phyloP scores from a whole-genome alignment of 2,329 filamentous ascomycete genomes.

The Colletotrichum phormii region DNA sequence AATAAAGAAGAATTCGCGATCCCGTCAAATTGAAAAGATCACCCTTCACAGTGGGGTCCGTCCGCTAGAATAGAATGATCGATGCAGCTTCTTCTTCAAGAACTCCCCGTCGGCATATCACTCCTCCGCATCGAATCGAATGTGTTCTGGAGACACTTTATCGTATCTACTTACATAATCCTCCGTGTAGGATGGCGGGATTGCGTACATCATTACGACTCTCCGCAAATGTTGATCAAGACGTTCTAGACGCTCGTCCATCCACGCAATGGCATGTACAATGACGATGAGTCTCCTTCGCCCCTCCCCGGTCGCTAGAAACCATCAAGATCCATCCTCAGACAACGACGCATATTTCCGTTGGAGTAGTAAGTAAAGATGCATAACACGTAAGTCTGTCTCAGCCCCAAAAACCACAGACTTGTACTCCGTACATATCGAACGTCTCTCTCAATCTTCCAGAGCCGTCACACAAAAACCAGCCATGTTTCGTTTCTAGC shows the following conservation, averaged over 20 bases:
- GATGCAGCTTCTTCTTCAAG: not conserved
- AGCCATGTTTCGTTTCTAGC: not conserved
- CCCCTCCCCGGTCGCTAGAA: too few relatives aligned
- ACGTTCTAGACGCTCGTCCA: not conserved
- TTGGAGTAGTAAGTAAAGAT: not conserved
- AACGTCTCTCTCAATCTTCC: not conserved
- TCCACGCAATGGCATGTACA: not conserved
- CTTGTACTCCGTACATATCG: too few relatives aligned
- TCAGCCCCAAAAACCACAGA: not conserved
- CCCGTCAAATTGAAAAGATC: not conserved
- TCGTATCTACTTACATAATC: not conserved
- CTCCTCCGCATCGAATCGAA: not conserved
- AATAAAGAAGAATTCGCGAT: not conserved
- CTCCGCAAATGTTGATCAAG: not conserved
- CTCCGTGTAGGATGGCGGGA: not conserved
- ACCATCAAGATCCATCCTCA: not conserved
- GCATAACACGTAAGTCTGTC: conserved; percentile 1
- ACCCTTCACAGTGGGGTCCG: not conserved
- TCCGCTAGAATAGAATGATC: not conserved
- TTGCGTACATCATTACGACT: conserved; percentile 11
- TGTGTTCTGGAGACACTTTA: not conserved
- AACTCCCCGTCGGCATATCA: not conserved
- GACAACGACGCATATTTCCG: not conserved
- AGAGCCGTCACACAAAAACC: not conserved
- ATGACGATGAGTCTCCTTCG: not conserved